Evolutionary conservation across 78 protist genomes (phyloP).

Genomic region (Bodo saltans): DNA sequence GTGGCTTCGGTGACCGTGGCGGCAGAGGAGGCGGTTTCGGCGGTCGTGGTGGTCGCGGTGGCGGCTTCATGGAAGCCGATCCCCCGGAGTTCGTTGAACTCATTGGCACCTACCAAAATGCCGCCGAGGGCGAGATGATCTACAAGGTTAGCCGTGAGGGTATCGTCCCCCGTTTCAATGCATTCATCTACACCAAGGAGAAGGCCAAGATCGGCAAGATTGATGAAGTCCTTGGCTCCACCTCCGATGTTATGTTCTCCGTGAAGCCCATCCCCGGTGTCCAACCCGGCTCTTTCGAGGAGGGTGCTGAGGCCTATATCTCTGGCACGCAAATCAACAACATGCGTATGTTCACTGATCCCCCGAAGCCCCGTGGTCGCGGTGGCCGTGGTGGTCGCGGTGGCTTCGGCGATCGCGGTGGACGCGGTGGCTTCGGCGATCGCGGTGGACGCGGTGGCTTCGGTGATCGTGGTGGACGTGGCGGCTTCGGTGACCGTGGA

Average conservation of each 20-base stretch:
- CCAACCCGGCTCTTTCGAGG: neutral
- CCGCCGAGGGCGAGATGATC: conserved; percentile 18
- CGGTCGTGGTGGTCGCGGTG: neutral
- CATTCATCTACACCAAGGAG: conserved; percentile 13
- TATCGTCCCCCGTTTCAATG: conserved; percentile 16
- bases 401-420: neutral
- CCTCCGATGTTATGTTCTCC: neutral
- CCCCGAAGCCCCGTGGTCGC: neutral
- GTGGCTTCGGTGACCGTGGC: neutral
- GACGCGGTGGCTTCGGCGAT: conserved; percentile 1
- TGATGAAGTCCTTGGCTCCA: conserved; percentile 2
- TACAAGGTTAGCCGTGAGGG: neutral
- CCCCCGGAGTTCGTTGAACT: conserved; percentile 23
- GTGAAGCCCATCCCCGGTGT: neutral
- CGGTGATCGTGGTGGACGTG: neutral
- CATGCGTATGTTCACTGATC: neutral
- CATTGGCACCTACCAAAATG: conserved; percentile 7
- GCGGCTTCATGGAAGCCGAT: neutral
- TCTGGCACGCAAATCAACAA: neutral
- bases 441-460: neutral
- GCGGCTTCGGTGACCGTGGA: conserved; percentile 7
- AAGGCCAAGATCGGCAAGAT: conserved; percentile 31
- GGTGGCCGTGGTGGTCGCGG: neutral
- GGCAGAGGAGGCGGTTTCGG: conserved; percentile 6
- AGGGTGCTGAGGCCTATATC: conserved; percentile 16